phyloP scores from a whole-genome alignment of 345 rosid genomes.

The Sonneratia caseolaris region DNA sequence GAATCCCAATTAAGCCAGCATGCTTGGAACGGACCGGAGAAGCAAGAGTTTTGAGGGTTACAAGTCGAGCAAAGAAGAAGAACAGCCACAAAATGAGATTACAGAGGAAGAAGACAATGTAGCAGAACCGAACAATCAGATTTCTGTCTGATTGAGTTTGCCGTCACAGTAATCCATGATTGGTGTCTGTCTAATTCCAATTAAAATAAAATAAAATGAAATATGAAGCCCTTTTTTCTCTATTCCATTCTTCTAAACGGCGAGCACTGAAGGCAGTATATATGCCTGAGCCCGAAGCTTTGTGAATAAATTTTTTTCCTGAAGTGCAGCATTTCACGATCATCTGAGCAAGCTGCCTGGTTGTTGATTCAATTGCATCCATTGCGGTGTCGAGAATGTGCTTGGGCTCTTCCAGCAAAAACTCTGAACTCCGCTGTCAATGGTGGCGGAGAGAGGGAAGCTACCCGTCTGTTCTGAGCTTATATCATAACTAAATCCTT shows the following conservation, averaged over 20 bases:
- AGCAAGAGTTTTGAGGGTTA: not conserved
- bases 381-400: not conserved
- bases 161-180: too few species aligned
- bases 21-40: not conserved
- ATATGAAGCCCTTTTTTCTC: too few species aligned
- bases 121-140: not conserved
- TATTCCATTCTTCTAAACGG: too few species aligned
- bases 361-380: conserved; percentile 20
- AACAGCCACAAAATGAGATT: too few species aligned
- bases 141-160: not conserved
- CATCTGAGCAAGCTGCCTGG: conserved; percentile 20
- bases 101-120: not conserved
- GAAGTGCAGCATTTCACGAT: conserved; percentile 11
- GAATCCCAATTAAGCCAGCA: not conserved
- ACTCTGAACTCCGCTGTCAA: not conserved
- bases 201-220: too few species aligned
- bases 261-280: too few species aligned
- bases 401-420: not conserved
- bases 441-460: not conserved
- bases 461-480: too few species aligned
- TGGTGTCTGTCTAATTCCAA: too few species aligned
- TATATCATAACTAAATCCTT: too few species aligned
- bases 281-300: too few species aligned
- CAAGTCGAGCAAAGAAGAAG: not conserved
- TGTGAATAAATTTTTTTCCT: too few species aligned